Base-by-base conservation (phyloP, 805 yeast genomes). In the Candida vaughaniae region DNA sequence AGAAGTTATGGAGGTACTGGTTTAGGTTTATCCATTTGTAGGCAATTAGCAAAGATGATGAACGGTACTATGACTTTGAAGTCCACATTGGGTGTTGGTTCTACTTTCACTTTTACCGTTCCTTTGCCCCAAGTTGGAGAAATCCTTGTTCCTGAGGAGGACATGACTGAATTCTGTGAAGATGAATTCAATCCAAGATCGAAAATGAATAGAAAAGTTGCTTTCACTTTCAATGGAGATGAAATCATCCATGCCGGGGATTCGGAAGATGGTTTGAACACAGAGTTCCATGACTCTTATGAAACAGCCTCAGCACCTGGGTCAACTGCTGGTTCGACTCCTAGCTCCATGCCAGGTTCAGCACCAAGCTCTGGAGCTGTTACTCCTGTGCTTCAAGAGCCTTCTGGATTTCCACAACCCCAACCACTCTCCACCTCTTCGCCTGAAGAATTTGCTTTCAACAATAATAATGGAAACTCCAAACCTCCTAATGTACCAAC, bases 1-100 rank as follows among this genome's bases (percentile, higher is more conserved):
- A 73, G 95, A 53, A 86, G 90, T 39, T 82, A 85, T 54, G 97
- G 98, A 41, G 99, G 99, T 48, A 93, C 97, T 0, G 99, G 98
- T 2, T 69, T 91, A 32, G 99, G 99, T 1, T 72, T 91, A 29
- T 73, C 81, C 1, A 91, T 91, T 52, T 93, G 97, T 62, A 72
- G 87, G 41, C 97, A 91, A 60, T 74, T 93, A 42, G 96, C 96
- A 0, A 76, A 74, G 23, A 78, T 90, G 79, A 91, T 91, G 98
- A 75, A 80, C 39, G 96, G 99, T 39, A 79, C 88, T 0, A 75
- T 93, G 61, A 75, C 79, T 2, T 60, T 93, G 34, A 73, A 82
- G 39, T 84, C 95, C 0, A 69, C 73, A 18, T 74, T 85, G 15
- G 96, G 95, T 0, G 71, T 77, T 16, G 99, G 99, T 1, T 83